Conservation (phyloP, 306 rosid genomes). For the Begonia fuchsioides region DNA sequence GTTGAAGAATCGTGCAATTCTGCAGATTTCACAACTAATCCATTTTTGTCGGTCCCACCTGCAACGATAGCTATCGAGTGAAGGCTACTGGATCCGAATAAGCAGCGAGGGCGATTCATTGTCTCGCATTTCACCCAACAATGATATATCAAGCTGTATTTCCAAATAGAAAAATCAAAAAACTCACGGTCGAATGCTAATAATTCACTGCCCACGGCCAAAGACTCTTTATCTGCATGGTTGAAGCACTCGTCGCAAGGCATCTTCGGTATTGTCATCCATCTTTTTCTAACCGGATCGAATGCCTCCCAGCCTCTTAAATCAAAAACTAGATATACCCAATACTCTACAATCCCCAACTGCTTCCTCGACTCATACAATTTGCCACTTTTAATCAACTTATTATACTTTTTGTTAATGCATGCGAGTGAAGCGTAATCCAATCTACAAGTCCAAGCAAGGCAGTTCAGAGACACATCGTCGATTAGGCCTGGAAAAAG, state of each 20-base stretch:
- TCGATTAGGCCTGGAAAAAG: constrained; percentile 39
- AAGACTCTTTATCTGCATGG: constrained; percentile 26
- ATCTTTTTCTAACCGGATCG: constrained; percentile 15
- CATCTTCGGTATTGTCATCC: constrained; percentile 20
- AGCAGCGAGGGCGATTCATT: constrained; percentile 20
- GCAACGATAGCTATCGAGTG: constrained; percentile 23
- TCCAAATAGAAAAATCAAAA: constrained; percentile 18
- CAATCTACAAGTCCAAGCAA: constrained; percentile 17
- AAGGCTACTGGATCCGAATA: constrained; percentile 21
- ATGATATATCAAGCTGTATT: constrained; percentile 13
- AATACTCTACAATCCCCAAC: constrained; percentile 18
- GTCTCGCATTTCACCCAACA: constrained; percentile 13
- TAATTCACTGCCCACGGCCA: constrained; percentile 21
- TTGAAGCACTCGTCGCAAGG: constrained; percentile 23
- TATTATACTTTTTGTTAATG: constrained; percentile 15
- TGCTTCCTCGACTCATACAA: constrained; percentile 17
- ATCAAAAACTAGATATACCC: constrained; percentile 21
- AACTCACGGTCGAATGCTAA: constrained; percentile 26
- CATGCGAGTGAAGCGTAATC: constrained; percentile 19
- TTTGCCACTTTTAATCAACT: constrained; percentile 16
- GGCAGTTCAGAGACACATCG: constrained; percentile 16
- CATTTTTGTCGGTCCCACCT: constrained; percentile 20
- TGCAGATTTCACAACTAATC: constrained; percentile 11
- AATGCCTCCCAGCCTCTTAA: constrained; percentile 21
- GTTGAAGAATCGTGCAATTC: constrained; percentile 18